Evolutionary conservation across 2,329 filamentous ascomycete genomes (phyloP), one percentile per base, ranked within the genome.

Genomic region (Diplocarpon mali): DNA sequence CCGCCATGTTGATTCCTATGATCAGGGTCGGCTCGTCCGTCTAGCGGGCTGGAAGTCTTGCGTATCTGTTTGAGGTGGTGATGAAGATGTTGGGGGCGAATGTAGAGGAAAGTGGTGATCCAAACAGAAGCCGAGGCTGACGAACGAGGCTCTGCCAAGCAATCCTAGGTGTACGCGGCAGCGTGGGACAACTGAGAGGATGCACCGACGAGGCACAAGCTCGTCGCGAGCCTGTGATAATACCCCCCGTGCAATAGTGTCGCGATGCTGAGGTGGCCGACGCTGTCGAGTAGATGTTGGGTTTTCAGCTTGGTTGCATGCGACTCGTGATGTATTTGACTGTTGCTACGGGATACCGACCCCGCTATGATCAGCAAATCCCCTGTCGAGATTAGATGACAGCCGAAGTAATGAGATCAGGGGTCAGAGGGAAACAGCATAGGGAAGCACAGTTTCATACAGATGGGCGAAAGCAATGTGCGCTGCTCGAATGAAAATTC

Each of bases 1-100:
- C 46, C 24, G 55, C 51, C 52, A 57, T 57, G 13, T 40, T 45
- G 3, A 30, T 45, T 28, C 35, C 40, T 31, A 40, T 37, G 1
- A 16, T 4, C 8, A 37, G 24, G 13, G 17, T 13, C 37, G 30
- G 20, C 13, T 35, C 27, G 36, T 35, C 35, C 41, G 32, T 24
- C 20, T 2, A 27, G 16, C 16, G 17, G 15, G n/a, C 6, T 28
- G 20, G 10, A 8, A n/a, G 15, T 29, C 16, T 30, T 9, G 12
- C 8, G 17, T 15, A 39, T 38, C 35, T 5, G 13, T 13, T 15
- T 15, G 34, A 13, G 34, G 28, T 15, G 31, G 7, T 20, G 32
- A 24, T 17, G 31, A 40, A 29, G 31, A 35, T 24, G 17, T 40
- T 24, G 24, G 27, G 37, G 34, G 37, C 31, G 14, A 5, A 29